A percentile compares a stretch with the other conserved stretches of the same genome.
phyloP scores from a whole-genome alignment of 768 basidiomycete species.

The Agaricus blazei region DNA sequence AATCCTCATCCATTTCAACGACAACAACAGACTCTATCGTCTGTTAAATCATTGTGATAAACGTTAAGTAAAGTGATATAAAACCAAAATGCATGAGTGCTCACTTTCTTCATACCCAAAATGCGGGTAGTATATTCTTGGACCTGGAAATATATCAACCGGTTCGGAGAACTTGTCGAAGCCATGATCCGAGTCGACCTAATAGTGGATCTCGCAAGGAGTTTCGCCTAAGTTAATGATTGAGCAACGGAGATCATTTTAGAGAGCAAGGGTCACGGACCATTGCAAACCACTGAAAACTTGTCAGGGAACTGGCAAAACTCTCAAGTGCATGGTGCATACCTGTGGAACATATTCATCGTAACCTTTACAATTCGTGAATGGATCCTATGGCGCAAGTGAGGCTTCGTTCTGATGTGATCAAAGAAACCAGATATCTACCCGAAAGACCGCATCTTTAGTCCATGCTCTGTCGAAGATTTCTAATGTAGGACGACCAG shows the following conservation, averaged over 20 bases:
- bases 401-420: not conserved
- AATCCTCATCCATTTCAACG: conserved; percentile 61
- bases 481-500: conserved; percentile 45
- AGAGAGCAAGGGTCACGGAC: not conserved
- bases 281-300: conserved; percentile 12
- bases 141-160: conserved; percentile 52
- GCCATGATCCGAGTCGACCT: conserved; percentile 52
- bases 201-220: conserved; percentile 46
- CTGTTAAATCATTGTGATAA: conserved; percentile 24
- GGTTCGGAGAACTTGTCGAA: conserved; percentile 54
- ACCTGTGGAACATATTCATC: conserved; percentile 51
- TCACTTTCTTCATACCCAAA: conserved; percentile 46
- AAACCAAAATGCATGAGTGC: conserved; percentile 6
- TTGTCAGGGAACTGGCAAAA: not conserved
- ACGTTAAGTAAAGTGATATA: not conserved
- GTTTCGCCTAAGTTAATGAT: conserved; percentile 37
- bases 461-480: conserved; percentile 51
- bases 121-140: conserved; percentile 58
- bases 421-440: conserved; percentile 12
- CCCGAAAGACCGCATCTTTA: conserved; percentile 54
- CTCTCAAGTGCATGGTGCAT: conserved; percentile 15
- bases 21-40: conserved; percentile 53
- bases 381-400: conserved; percentile 36
- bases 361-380: conserved; percentile 43
- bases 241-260: no score